Evolutionary conservation across 108 stramenopile species (phyloP).

Genomic region (Nitzschia putrida): DNA sequence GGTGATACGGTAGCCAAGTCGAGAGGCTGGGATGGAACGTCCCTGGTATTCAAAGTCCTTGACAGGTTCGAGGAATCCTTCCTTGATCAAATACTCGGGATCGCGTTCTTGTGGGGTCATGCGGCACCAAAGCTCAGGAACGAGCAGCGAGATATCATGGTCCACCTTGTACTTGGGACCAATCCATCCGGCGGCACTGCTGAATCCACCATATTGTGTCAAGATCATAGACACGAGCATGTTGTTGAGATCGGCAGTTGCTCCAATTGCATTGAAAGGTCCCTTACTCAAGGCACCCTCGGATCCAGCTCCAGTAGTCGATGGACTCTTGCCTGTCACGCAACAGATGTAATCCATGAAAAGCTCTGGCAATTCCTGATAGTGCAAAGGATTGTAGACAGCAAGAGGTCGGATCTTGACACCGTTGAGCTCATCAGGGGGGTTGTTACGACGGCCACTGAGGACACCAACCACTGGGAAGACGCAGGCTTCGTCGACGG

Average conservation of each 20-base stretch:
- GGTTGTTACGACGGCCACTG: slow-evolving; percentile 59
- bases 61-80: slow-evolving; percentile 49
- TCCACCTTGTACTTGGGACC: slow-evolving; percentile 61
- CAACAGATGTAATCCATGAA: slow-evolving; percentile 64
- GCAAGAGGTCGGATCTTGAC: slow-evolving; percentile 53
- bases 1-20: slow-evolving; percentile 59
- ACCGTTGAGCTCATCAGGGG: slow-evolving; percentile 61
- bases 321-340: slow-evolving; percentile 57
- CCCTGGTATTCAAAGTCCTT: slow-evolving; percentile 56
- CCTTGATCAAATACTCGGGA: slow-evolving; percentile 47
- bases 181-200: slow-evolving; percentile 57
- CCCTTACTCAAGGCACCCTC: slow-evolving; percentile 60
- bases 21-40: slow-evolving; percentile 45
- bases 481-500: slow-evolving; percentile 45
- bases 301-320: slow-evolving; percentile 55
- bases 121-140: slow-evolving; percentile 63
- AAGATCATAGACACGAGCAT: slow-evolving; percentile 58
- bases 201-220: slow-evolving; percentile 55
- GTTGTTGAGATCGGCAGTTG: slow-evolving; percentile 62
- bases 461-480: slow-evolving; percentile 63
- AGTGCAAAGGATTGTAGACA: slow-evolving; percentile 63
- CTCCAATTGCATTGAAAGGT: slow-evolving; percentile 62
- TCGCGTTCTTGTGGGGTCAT: slow-evolving; percentile 55
- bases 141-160: slow-evolving; percentile 50
- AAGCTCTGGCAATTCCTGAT: slow-evolving; percentile 58